Evolutionary conservation across 2,329 filamentous ascomycete genomes (phyloP), one percentile per base, ranked within the genome.

Genomic region (Curvularia eragrostidis): DNA sequence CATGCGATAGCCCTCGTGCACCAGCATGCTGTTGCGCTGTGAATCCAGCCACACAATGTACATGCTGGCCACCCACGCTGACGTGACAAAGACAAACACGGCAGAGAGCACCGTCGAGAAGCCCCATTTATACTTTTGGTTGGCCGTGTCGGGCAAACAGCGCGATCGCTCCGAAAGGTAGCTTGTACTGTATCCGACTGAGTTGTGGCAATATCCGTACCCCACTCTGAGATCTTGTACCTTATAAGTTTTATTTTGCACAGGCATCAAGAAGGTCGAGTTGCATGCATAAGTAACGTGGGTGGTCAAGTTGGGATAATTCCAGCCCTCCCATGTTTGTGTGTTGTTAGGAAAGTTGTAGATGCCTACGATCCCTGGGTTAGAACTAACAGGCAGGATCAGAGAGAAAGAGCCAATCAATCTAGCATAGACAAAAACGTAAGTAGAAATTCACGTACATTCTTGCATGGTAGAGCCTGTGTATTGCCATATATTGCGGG

Each of bases 41-140:
- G 75, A 67, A 28, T 78, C 69, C 23, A 74, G 62, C 73, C 75
- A 78, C 9, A 77, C 42, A 3, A 65, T 54, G 41, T 75, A 78
- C 71, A 78, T 75, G 43, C 62, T 66, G 1, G 71, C 6, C 4
- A 58, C 58, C 75, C 75, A 78, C 9, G 59, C 56, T 2, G 70
- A 54, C n/a, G 76, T 69, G 1, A 71, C 26, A 42, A 78, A 65
- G 19, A 76, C 54, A 21, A 76, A 70, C 3, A 73, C 36, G 3
- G 65, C 70, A 2, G 72, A 64, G 7, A 77, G 61, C 61, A 76
- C 67, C 32, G 73, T 73, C 0, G 71, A 73, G 59, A 78, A 78
- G 8, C 76, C 76, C 76, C 75, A 78, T 54, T 72, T 44, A 41
- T 78, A 78, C 0, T 63, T 49, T 5, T 63, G 62, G 12, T 67